Evolutionary conservation across 2,329 filamentous ascomycete genomes (phyloP).

Genomic region (Fusarium verticillioides): DNA sequence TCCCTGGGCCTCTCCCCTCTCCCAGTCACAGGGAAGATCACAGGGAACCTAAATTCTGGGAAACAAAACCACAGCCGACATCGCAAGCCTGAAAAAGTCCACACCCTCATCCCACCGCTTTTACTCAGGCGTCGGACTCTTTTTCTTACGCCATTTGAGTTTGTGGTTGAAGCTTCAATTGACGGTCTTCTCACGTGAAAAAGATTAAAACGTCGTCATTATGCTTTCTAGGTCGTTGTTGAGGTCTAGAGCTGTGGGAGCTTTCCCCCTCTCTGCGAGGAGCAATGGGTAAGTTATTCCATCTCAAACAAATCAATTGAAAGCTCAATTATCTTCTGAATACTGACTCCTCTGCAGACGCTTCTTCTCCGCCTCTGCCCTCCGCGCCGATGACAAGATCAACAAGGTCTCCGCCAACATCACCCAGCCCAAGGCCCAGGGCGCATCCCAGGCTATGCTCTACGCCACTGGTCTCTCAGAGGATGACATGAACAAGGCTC

Average conservation of each 20-base stretch:
- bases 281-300: conserved; percentile 42
- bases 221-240: conserved; percentile 47
- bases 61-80: conserved; percentile 42
- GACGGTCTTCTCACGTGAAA: conserved; percentile 3
- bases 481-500: conserved; percentile 92
- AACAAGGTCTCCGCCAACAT: conserved; percentile 88
- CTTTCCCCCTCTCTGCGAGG: conserved; percentile 39
- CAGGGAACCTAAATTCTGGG: conserved; percentile 45
- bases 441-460: conserved; percentile 98
- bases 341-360: conserved; percentile 52
- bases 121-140: conserved; percentile 3
- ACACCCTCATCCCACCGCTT: conserved; percentile 23
- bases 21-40: conserved; percentile 51
- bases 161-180: conserved; percentile 36
- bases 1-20: conserved; percentile 10
- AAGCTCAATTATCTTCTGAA: neutral
- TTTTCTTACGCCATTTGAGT: conserved; percentile 15
- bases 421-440: conserved; percentile 97
- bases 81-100: conserved; percentile 42
- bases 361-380: conserved; percentile 61
- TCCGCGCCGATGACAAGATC: conserved; percentile 66
- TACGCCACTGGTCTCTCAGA: conserved; percentile 93
- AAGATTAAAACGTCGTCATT: conserved; percentile 14
- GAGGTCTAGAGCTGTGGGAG: conserved; percentile 45
- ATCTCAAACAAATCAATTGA: neutral